Evolutionary conservation across 352 stramenopile genomes (phyloP).

Genomic region (Phytophthora macrochlamydospora): DNA sequence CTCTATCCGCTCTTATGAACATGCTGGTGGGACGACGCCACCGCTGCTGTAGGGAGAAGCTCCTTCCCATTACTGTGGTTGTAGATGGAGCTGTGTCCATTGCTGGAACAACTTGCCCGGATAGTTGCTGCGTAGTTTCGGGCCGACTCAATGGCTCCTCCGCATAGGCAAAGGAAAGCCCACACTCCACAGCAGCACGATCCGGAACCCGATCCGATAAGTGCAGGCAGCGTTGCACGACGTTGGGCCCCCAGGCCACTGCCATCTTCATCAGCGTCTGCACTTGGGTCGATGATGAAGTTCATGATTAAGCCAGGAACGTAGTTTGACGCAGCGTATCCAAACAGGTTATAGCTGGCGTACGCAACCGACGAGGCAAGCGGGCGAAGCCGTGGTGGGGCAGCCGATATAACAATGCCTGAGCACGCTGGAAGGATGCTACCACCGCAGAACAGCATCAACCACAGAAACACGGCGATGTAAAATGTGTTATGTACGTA

Average conservation of each 20-base stretch:
- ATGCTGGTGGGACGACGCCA: slow-evolving; percentile 13
- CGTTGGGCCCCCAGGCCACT: slow-evolving; percentile 13
- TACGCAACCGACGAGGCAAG: slow-evolving; percentile 83
- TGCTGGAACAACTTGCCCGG: slow-evolving; percentile 3
- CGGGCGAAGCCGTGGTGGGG: slow-evolving; percentile 62
- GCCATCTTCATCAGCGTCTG: slow-evolving; percentile 28
- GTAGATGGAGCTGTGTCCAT: neutral
- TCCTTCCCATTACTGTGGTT: slow-evolving; percentile 23
- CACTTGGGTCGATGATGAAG: slow-evolving; percentile 63
- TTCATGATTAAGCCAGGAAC: slow-evolving; percentile 84
- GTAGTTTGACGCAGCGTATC: slow-evolving; percentile 86
- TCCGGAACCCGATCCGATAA: slow-evolving; percentile 83
- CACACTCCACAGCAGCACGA: slow-evolving; percentile 76
- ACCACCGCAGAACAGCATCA: slow-evolving; percentile 86
- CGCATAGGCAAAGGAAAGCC: slow-evolving; percentile 74
- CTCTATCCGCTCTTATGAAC: slow-evolving; percentile 15
- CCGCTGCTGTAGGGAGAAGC: neutral
- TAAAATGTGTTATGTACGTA: slow-evolving; percentile 66
- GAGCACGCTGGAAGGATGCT: slow-evolving; percentile 77
- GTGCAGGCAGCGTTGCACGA: slow-evolving; percentile 76
- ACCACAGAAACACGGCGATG: slow-evolving; percentile 79
- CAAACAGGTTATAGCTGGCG: slow-evolving; percentile 86
- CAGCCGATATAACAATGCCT: slow-evolving; percentile 83
- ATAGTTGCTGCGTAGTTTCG: slow-evolving; percentile 29
- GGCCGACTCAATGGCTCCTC: slow-evolving; percentile 42